phyloP scores from a whole-genome alignment of 225 moss, liverwort and hornwort species.

The Neckera pumila region DNA sequence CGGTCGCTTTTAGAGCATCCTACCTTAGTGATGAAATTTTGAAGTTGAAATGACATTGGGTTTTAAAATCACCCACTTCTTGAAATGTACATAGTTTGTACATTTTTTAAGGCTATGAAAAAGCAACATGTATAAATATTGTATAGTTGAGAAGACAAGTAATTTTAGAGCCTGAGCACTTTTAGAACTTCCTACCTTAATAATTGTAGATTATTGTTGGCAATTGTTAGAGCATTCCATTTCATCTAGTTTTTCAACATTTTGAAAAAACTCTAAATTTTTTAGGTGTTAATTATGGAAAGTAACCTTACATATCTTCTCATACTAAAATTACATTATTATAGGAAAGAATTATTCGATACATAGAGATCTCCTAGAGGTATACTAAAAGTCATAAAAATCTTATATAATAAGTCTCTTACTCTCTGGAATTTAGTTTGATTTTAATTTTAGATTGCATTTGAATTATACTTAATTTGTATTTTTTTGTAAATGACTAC shows the following conservation, averaged over 20 bases:
- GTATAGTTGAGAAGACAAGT: too few species aligned
- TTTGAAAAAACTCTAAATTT: not conserved
- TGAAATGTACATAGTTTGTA: too few species aligned
- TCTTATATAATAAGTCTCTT: not conserved
- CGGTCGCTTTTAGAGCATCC: too few species aligned
- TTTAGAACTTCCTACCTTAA: too few species aligned
- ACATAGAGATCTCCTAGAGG: fast-evolving
- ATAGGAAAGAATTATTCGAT: not conserved
- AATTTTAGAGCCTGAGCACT: too few species aligned
- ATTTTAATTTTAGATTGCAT: not conserved
- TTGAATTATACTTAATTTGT: not conserved
- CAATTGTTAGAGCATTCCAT: not conserved
- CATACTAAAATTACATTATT: not conserved
- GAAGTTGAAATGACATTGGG: too few species aligned
- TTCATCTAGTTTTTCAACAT: not conserved
- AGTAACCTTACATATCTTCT: fast-evolving
- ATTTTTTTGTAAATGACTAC: not conserved
- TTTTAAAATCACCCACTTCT: too few species aligned
- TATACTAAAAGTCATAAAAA: not conserved
- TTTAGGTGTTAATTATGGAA: not conserved
- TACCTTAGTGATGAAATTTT: too few species aligned
- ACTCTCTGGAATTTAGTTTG: not conserved
- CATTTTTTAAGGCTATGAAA: too few species aligned
- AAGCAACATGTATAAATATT: too few species aligned
- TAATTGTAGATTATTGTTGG: not conserved